Evolutionary conservation across 495 filamentous ascomycete species (phyloP).

Genomic region (Cetradonia linearis): DNA sequence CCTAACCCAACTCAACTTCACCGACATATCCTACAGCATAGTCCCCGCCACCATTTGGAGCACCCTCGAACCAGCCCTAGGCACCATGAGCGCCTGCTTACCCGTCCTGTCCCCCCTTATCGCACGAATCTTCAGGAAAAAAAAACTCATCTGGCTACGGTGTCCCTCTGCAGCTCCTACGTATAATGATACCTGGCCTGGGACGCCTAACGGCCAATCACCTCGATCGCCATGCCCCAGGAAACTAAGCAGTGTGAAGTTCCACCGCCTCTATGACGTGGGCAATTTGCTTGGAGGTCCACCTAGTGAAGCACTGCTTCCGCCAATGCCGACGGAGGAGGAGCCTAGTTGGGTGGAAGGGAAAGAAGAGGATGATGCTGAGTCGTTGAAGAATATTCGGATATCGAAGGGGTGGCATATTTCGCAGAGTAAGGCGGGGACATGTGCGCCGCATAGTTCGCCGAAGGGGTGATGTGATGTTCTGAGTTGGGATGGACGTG

Average conservation of each 20-base stretch:
- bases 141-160: neutral
- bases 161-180: neutral
- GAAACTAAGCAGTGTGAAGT: neutral
- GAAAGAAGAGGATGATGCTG: neutral
- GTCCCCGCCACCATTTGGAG: neutral
- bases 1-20: neutral
- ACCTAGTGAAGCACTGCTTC: neutral
- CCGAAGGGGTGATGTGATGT: neutral
- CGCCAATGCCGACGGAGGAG: neutral
- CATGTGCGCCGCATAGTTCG: neutral
- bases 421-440: neutral
- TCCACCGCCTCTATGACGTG: neutral
- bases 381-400: neutral
- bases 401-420: neutral
- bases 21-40: conserved; percentile 6
- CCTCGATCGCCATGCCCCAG: neutral
- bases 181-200: neutral
- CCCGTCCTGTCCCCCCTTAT: conserved; percentile 3
- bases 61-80: conserved; percentile 6
- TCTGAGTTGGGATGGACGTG: neutral
- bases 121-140: neutral
- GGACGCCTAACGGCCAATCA: neutral
- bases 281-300: neutral
- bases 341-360: neutral
- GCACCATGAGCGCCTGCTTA: conserved; percentile 10